Conservation (phyloP, 176 grass and related monocot genomes). For the Musa schizocarpa region DNA sequence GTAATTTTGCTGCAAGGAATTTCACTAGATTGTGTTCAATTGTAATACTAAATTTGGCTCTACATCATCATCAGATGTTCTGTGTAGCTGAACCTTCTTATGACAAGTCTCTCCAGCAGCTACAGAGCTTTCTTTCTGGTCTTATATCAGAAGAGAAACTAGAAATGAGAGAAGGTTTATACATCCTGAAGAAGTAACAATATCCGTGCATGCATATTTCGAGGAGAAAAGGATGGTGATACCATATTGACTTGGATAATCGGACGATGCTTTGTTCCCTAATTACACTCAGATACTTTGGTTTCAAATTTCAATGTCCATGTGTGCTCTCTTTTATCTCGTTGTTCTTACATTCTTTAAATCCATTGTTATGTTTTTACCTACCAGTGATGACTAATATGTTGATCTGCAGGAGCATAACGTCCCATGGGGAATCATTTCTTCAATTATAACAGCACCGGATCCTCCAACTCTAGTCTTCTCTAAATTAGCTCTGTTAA, state of each 20-base stretch:
- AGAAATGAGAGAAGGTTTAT: conserved; percentile 73
- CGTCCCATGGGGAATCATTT: not conserved
- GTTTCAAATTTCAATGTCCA: no score
- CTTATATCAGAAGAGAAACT: conserved; percentile 74
- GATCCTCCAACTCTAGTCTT: not conserved
- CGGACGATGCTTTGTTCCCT: no score
- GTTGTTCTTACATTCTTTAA: no score
- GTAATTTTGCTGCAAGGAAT: not conserved
- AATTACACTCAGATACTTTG: no score
- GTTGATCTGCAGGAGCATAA: not conserved
- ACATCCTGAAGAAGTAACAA: conserved; percentile 40
- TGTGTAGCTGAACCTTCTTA: conserved; percentile 85
- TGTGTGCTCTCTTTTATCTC: no score
- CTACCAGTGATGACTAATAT: not conserved
- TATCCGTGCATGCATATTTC: not conserved
- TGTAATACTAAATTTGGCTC: not conserved
- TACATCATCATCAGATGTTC: conserved; percentile 66
- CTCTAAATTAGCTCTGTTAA: not conserved
- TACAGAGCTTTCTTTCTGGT: conserved; percentile 85
- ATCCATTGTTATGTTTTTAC: no score
- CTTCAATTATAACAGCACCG: not conserved
- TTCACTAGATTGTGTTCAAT: conserved; percentile 5
- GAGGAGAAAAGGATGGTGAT: not conserved
- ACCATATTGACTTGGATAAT: no score
- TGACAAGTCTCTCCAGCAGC: conserved; percentile 84